Evolutionary conservation across 495 filamentous ascomycete species (phyloP), one percentile per base, ranked within the genome.

Genomic region (Penicillium bovifimosum): DNA sequence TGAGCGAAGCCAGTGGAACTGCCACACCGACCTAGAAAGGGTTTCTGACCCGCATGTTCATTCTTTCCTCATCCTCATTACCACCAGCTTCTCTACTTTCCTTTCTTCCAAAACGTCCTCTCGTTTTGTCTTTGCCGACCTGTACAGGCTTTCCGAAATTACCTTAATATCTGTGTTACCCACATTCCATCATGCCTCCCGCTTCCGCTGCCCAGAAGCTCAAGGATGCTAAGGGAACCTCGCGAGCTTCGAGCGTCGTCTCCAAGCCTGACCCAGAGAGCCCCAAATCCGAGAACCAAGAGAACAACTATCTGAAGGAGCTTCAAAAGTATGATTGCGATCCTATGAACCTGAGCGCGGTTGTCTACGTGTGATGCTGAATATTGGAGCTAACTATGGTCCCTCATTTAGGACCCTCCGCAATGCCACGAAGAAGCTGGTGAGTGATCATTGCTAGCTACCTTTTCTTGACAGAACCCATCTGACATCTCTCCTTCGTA

Each of bases 361-460:
- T 16, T 29, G n/a, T 36, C 20, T 6, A 31, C 9, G 31, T 41
- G 41, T 24, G 40, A 34, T 26, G 28, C 11, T 24, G 28, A 2
- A 49, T 0, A 47, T 20, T 27, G 32, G 32, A 56, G 44, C 51
- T 56, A 58, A 60, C 49, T 39, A n/a, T 24, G 5, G 33, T 4
- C 20, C 45, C 48, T 41, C 45, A 27, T 46, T 24, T 62, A 95
- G 90, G 77, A 85, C 76, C 69, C 84, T 96, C 61, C 91, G 91
- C 63, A 91, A 88, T 64, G 69, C 88, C 41, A 80, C 80, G 67
- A 96, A 96, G 77, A 95, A 93, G 73, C 79, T 96, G 58, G 88
- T 93, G 74, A 70, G 88, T 13, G 39, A 2, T 24, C 20, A 24
- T 24, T 24, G 20, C 20, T 24, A 31, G 9, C 41, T 39, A 18